Evolutionary conservation across 1,284 basidiomycete genomes (phyloP), one percentile per base, ranked within the genome.

Genomic region (Cutaneotrichosporon mucoides): DNA sequence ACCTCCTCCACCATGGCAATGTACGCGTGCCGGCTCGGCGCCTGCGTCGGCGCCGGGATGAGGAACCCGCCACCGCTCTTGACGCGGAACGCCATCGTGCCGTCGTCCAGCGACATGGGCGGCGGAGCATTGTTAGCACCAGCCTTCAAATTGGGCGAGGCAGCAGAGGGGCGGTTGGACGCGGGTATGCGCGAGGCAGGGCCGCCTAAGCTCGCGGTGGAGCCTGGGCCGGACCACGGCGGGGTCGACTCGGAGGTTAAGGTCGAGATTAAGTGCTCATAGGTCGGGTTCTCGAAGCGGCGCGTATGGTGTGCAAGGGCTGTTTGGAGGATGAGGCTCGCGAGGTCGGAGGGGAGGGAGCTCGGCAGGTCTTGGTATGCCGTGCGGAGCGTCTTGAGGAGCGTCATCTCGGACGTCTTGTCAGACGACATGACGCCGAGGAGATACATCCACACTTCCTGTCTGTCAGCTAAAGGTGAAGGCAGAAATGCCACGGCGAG

Each of bases 401-500:
- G 67, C 7, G 72, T 71, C 51, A 75, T 73, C 61, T 76, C 76
- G 36, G 70, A 61, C 5, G 76, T 76, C 66, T 75, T 76, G 62
- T 78, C 74, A 2, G 68, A 60, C 5, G 68, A 68, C 4, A 78
- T 62, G 3, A 76, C 73, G 43, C 65, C 63, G 37, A 78, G 72
- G n/a, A 78, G 75, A 55, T 78, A 78, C 67, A 78, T 67, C 76
- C 76, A 78, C 8, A 76, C 76, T 67, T 78, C 76, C 72, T 76
- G 61, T 8, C 0, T 33, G 33, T 36, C n/a, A 24, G 9, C 9
- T 24, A 24, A n/a, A n/a, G n/a, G n/a, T n/a, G n/a, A n/a, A n/a
- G n/a, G n/a, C n/a, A n/a, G n/a, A n/a, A n/a, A n/a, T n/a, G n/a
- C n/a, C n/a, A n/a, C n/a, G n/a, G n/a, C n/a, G n/a, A n/a, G n/a